These are phyloP conservation scores for Aspergillus tanneri DNA, from an alignment of 2,329 filamentous ascomycete genomes.

Conservation along the genomic window DNA sequence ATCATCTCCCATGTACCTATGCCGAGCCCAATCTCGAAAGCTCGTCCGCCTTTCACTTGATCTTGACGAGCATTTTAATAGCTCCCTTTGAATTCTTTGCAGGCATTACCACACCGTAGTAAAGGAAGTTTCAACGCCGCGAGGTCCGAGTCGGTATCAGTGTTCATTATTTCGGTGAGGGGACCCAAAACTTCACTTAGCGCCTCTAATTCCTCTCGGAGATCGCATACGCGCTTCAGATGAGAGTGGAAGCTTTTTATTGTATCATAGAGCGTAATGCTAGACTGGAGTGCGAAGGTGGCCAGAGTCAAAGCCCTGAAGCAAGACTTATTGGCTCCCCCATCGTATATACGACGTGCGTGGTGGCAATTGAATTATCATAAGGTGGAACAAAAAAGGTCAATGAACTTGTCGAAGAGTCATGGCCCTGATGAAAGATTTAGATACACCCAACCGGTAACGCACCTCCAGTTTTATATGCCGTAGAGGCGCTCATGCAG, in stretches of 20 bases:
- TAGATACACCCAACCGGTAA: neutral
- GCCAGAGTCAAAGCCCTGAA: constrained; percentile 41
- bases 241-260: constrained; percentile 41
- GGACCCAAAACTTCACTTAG: constrained; percentile 39
- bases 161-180: constrained; percentile 33
- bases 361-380: neutral
- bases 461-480: neutral
- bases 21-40: constrained; percentile 48
- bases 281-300: constrained; percentile 43
- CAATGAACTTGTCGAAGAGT: neutral
- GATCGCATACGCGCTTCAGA: constrained; percentile 41
- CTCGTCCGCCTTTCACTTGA: constrained; percentile 39
- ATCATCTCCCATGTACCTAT: constrained; percentile 48
- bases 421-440: neutral
- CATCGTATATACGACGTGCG: too few relatives aligned
- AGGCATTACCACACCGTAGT: constrained; percentile 44
- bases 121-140: constrained; percentile 41
- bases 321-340: constrained; percentile 41
- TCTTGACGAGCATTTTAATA: constrained; percentile 36
- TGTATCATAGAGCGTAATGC: constrained; percentile 38
- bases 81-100: constrained; percentile 44
- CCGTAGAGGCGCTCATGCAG: neutral
- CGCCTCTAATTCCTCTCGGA: constrained; percentile 42
- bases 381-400: neutral
- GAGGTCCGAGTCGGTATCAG: constrained; percentile 27